Percentiles rank a stretch among this genome's conserved stretches.
These are phyloP conservation scores for Aspergillus sclerotiicarbonarius DNA, from an alignment of 495 filamentous ascomycete species.

Conservation along the genomic window DNA sequence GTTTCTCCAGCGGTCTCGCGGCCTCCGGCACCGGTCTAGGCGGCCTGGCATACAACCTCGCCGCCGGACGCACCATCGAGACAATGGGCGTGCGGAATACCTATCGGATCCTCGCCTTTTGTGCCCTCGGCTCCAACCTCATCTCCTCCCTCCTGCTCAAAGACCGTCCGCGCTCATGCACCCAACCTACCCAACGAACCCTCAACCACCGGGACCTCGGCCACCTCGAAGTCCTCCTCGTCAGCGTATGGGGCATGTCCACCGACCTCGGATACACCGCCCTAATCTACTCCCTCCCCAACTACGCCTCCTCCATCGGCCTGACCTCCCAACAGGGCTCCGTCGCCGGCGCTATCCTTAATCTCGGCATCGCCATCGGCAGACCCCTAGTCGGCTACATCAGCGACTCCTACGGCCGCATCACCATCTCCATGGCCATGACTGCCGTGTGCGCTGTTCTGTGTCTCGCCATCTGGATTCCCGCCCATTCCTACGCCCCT, in stretches of 20 bases:
- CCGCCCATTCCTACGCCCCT: conserved; percentile 56
- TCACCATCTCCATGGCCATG: conserved; percentile 63
- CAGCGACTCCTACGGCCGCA: conserved; percentile 63
- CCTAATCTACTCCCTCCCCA: conserved; percentile 68
- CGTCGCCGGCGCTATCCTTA: conserved; percentile 64
- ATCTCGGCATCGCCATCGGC: conserved; percentile 62
- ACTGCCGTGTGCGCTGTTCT: conserved; percentile 60
- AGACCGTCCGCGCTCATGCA: conserved; percentile 48
- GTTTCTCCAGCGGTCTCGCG: conserved; percentile 67
- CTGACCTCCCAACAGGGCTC: conserved; percentile 61
- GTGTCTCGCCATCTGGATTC: conserved; percentile 68
- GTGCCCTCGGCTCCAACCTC: conserved; percentile 57
- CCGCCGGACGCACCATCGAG: conserved; percentile 43
- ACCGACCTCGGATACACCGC: conserved; percentile 70
- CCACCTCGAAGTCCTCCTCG: conserved; percentile 54
- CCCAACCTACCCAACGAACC: conserved; percentile 14
- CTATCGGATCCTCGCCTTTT: conserved; percentile 65
- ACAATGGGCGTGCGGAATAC: conserved; percentile 60
- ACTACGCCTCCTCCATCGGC: conserved; percentile 64
- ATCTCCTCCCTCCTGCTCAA: conserved; percentile 57
- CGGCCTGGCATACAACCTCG: conserved; percentile 55
- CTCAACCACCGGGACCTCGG: conserved; percentile 59
- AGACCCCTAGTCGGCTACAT: conserved; percentile 66
- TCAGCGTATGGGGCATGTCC: conserved; percentile 63
- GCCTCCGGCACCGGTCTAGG: conserved; percentile 67